Conservation (phyloP, 169 alveolate genomes). For the Plasmodium fragile region DNA sequence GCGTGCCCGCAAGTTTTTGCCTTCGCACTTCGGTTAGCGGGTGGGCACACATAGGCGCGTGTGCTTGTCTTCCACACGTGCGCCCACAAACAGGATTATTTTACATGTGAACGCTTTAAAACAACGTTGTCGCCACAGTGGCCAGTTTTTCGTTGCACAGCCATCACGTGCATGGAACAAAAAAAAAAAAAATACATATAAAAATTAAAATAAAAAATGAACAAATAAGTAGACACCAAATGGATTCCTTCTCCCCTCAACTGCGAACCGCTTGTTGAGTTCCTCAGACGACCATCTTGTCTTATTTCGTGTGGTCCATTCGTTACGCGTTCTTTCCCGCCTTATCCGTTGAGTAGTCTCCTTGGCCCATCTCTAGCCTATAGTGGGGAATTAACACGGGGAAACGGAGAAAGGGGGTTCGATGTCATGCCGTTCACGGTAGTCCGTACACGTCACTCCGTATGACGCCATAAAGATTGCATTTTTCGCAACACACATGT, state of each 20-base stretch:
- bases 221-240: background rate
- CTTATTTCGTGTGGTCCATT: background rate
- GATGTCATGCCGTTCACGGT: background rate
- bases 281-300: background rate
- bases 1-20: constrained; percentile 76
- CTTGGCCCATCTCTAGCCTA: constrained; percentile 21
- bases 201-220: background rate
- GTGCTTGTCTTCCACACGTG: background rate
- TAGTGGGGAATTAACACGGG: background rate
- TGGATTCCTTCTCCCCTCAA: background rate
- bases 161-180: background rate
- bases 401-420: background rate
- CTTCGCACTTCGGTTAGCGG: constrained; percentile 78
- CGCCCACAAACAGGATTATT: background rate
- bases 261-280: background rate
- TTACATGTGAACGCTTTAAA: background rate
- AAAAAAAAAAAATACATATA: background rate
- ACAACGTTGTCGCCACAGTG: background rate
- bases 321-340: background rate
- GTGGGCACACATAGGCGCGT: background rate
- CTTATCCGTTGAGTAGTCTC: background rate
- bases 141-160: background rate
- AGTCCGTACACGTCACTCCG: background rate
- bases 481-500: background rate
- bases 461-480: background rate